Base-by-base conservation (phyloP, 805 yeast species). In the Candida nitratophila region DNA sequence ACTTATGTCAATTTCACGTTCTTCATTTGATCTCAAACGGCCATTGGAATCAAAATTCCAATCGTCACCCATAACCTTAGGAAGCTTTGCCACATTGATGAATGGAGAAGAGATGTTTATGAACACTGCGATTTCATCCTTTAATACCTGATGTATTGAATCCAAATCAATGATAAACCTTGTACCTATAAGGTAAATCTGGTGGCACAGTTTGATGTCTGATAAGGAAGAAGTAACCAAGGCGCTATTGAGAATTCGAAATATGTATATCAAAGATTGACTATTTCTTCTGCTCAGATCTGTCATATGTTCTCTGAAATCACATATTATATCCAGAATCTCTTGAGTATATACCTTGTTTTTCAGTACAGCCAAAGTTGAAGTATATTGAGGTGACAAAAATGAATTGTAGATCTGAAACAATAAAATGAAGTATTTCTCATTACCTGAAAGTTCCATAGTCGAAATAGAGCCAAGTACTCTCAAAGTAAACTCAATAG, bases 161-260 rank as follows among this genome's bases (percentile, higher is more conserved):
- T 65, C 57, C n/a, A 73, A 56, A 22, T 53, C 56, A 2, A 68
- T 46, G 3, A 69, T 50, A 15, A 68, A 57, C 12, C 50, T 56
- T 24, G 73, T 47, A 0, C 79, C 77, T 1, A 71, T 36, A 34
- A 57, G 58, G 14, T 70, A 64, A 3, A 79, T 48, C 17, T 53
- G 50, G 47, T 70, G 51, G 3, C 74, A 66, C 19, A 65, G 53
- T 4, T 54, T 44, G 7, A 72, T 53, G 50, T 76, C 66, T 4
- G 64, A 55, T 0, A 74, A 68, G 3, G 76, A 64, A 4, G 71
- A 54, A n/a, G 64, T 59, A 0, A 73, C 49, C 7, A 80, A 50
- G 3, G 71, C 50, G 31, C 65, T 68, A 53, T 80, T 81, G 16
- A 74, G 56, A 15, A 81, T 57, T 42, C 66, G 65, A 37, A 80